Conservation (phyloP, 2,329 filamentous ascomycete genomes). For the Aphanocladium album region DNA sequence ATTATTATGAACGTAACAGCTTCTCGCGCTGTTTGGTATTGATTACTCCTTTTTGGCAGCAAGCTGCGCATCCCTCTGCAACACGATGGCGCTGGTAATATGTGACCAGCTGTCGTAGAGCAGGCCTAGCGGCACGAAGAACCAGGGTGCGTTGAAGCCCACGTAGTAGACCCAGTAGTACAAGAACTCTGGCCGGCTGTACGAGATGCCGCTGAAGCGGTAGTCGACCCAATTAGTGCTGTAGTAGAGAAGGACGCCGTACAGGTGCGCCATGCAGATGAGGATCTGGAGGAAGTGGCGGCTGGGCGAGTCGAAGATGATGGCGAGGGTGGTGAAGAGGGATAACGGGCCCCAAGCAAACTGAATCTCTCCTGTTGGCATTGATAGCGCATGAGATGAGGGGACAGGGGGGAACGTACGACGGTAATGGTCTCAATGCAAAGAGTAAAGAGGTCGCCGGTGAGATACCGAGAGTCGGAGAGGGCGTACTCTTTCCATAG, state of each 20-base stretch:
- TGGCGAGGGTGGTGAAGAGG: conserved; percentile 42
- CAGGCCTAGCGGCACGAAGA: conserved; percentile 44
- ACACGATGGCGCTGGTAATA: conserved; percentile 23
- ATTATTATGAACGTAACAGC: neutral
- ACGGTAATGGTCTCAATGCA: conserved; percentile 81
- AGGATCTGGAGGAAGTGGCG: conserved; percentile 49
- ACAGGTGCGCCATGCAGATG: conserved; percentile 51
- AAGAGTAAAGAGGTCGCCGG: conserved; percentile 76
- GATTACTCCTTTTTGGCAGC: conserved; percentile 20
- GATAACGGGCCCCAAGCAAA: conserved; percentile 56
- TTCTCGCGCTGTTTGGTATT: too few relatives aligned
- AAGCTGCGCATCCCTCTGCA: conserved; percentile 4
- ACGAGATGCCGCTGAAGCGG: conserved; percentile 38
- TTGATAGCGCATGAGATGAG: neutral
- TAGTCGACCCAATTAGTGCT: conserved; percentile 49
- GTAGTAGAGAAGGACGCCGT: conserved; percentile 60
- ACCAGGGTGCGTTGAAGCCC: conserved; percentile 58
- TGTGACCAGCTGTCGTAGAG: conserved; percentile 28
- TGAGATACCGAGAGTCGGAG: conserved; percentile 83
- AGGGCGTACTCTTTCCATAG: conserved; percentile 91
- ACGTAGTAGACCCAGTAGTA: conserved; percentile 63
- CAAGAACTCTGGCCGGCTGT: conserved; percentile 53
- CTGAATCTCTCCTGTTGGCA: conserved; percentile 22
- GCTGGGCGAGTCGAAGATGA: conserved; percentile 36
- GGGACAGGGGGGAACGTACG: conserved; percentile 41